A percentile compares a stretch with the other conserved stretches of the same genome.
Evolutionary conservation across 2,329 filamentous ascomycete genomes (phyloP).

Genomic region (Fusarium acutatum): DNA sequence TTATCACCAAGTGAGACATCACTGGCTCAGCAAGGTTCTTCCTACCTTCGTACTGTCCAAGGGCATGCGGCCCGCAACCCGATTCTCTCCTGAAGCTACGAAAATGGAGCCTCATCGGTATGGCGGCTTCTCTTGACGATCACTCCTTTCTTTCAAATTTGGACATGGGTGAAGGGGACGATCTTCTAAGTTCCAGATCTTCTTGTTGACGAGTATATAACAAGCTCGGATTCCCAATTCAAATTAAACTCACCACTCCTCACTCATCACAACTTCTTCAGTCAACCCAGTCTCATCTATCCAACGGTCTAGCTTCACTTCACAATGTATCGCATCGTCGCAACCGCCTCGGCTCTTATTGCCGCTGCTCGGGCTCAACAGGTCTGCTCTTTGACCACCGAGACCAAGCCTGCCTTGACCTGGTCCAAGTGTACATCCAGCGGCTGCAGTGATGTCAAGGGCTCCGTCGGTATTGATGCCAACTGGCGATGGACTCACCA

Average conservation of each 20-base stretch:
- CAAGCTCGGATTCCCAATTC: conserved; percentile 3
- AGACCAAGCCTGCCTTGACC: conserved; percentile 61
- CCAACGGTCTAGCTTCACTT: conserved; percentile 14
- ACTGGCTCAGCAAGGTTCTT: not conserved
- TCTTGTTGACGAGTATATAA: conserved; percentile 24
- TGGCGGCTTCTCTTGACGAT: conserved; percentile 14
- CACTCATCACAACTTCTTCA: conserved; percentile 16
- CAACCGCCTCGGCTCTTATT: conserved; percentile 41
- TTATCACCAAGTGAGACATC: not conserved
- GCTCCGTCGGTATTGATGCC: conserved; percentile 64
- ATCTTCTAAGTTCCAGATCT: not conserved
- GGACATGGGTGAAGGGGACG: not conserved
- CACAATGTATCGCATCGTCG: conserved; percentile 44
- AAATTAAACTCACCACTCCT: conserved; percentile 16
- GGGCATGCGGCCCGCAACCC: conserved; percentile 29
- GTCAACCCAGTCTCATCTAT: conserved; percentile 13
- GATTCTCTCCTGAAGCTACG: not conserved
- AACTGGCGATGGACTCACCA: conserved; percentile 71
- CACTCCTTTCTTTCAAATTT: not conserved
- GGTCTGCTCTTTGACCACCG: conserved; percentile 56
- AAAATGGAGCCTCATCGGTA: conserved; percentile 12
- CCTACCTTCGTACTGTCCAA: not conserved
- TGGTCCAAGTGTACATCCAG: conserved; percentile 62
- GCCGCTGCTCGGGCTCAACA: conserved; percentile 55
- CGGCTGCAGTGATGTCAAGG: conserved; percentile 60